Evolutionary conservation across 2,329 filamentous ascomycete genomes (phyloP).

Genomic region (Phyllosticta citriasiana): DNA sequence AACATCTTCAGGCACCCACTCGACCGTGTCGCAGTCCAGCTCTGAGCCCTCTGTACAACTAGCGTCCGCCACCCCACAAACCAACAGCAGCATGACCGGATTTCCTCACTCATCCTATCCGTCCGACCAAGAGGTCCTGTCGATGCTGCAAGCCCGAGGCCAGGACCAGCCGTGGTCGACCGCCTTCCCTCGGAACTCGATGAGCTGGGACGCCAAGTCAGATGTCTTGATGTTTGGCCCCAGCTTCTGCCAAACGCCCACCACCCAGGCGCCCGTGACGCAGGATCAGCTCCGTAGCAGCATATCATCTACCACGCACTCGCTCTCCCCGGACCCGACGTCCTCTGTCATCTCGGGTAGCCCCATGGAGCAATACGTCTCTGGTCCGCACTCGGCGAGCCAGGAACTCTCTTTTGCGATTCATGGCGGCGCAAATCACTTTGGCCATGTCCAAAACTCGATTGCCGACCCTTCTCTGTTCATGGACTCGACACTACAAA

Average conservation of each 20-base stretch:
- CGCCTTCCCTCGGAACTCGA: neutral
- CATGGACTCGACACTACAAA: constrained; percentile 4
- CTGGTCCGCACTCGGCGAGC: neutral
- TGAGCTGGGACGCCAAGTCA: constrained; percentile 6
- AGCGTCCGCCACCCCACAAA: neutral
- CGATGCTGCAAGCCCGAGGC: neutral
- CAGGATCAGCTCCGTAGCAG: constrained; percentile 7
- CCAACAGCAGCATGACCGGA: neutral
- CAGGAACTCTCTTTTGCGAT: constrained; percentile 3
- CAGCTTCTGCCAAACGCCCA: neutral
- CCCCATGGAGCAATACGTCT: constrained; percentile 1
- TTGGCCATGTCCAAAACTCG: neutral
- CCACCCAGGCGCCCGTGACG: neutral
- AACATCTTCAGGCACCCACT: neutral
- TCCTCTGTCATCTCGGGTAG: neutral
- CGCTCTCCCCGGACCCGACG: constrained; percentile 4
- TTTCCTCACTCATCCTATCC: neutral
- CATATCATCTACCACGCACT: constrained; percentile 5
- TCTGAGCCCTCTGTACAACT: neutral
- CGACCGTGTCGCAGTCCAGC: neutral
- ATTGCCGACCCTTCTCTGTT: constrained; percentile 4
- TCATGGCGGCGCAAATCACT: neutral
- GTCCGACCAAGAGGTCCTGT: neutral
- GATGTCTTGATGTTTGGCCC: constrained; percentile 5
- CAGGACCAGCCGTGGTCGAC: constrained; percentile 5